Percentiles rank a stretch among this genome's conserved stretches.
phyloP scores from a whole-genome alignment of 2,329 filamentous ascomycete species.

The Metarhizium sp. region DNA sequence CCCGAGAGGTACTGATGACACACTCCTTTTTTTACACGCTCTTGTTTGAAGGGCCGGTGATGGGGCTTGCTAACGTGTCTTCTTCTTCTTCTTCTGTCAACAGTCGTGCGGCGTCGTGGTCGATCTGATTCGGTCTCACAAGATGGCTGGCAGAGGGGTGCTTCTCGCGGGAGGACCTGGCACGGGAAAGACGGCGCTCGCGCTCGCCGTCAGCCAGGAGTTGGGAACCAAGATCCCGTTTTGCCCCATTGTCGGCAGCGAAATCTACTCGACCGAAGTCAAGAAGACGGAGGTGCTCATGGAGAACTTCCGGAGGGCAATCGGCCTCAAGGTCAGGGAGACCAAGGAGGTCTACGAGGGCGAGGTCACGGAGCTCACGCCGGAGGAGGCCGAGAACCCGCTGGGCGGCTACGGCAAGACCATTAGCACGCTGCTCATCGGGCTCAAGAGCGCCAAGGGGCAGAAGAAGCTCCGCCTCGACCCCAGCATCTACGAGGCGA shows the following conservation, averaged over 20 bases:
- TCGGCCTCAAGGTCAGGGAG: slow-evolving; percentile 93
- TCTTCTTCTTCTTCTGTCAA: background rate
- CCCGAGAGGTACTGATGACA: slow-evolving; percentile 62
- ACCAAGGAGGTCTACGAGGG: slow-evolving; percentile 99
- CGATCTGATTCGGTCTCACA: slow-evolving; percentile 90
- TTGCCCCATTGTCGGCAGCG: slow-evolving; percentile 94
- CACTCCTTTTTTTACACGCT: background rate
- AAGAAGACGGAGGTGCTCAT: slow-evolving; percentile 99
- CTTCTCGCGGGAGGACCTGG: slow-evolving; percentile 89
- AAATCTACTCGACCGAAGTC: slow-evolving; percentile 95
- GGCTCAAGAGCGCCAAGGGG: slow-evolving; percentile 87
- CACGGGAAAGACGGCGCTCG: slow-evolving; percentile 94
- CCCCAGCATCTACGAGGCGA: slow-evolving; percentile 97
- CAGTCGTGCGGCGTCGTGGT: slow-evolving; percentile 93
- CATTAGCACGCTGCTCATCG: slow-evolving; percentile 90
- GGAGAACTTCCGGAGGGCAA: slow-evolving; percentile 97
- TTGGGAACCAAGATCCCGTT: slow-evolving; percentile 97
- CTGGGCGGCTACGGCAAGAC: slow-evolving; percentile 95
- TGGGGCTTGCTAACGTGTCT: background rate
- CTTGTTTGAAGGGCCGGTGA: background rate
- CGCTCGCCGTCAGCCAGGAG: slow-evolving; percentile 91
- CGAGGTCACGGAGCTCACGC: slow-evolving; percentile 94
- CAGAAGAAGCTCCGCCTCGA: slow-evolving; percentile 97
- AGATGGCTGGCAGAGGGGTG: slow-evolving; percentile 93
- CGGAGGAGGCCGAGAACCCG: slow-evolving; percentile 96